Conservation (phyloP, 345 rosid genomes). For the Melastoma malabathricum region DNA sequence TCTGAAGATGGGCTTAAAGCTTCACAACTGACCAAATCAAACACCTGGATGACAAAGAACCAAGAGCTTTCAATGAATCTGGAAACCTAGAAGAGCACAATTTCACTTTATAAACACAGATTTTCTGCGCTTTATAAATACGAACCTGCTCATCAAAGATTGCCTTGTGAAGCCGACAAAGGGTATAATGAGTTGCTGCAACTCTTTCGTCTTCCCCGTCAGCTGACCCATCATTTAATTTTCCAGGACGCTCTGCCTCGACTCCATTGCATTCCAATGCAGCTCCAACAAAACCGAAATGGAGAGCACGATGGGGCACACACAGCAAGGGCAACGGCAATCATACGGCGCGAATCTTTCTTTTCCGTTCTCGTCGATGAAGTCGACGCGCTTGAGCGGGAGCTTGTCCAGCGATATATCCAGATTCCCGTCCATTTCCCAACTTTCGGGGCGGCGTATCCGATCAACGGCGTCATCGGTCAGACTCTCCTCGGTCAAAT, state of each 20-base stretch:
- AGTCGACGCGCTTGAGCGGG: constrained; percentile 61
- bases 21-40: constrained; percentile 70
- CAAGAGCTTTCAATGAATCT: constrained; percentile 10
- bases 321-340: too few species aligned
- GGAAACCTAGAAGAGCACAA: neutral
- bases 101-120: too few species aligned
- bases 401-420: constrained; percentile 77
- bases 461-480: too few species aligned
- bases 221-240: constrained; percentile 16
- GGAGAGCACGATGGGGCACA: constrained; percentile 44
- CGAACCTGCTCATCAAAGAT: constrained; percentile 80
- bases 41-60: constrained; percentile 41
- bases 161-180: constrained; percentile 66
- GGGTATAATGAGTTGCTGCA: constrained; percentile 45
- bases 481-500: too few species aligned
- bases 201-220: constrained; percentile 38
- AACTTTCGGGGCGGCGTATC: neutral
- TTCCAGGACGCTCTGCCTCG: constrained; percentile 17
- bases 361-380: constrained; percentile 68
- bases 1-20: constrained; percentile 63
- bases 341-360: constrained; percentile 30
- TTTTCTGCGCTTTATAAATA: neutral
- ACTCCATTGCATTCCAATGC: constrained; percentile 20
- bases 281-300: constrained; percentile 62
- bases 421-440: constrained; percentile 43